Conservation (phyloP, 257 asterid species). For the Ligustrum vulgare region DNA sequence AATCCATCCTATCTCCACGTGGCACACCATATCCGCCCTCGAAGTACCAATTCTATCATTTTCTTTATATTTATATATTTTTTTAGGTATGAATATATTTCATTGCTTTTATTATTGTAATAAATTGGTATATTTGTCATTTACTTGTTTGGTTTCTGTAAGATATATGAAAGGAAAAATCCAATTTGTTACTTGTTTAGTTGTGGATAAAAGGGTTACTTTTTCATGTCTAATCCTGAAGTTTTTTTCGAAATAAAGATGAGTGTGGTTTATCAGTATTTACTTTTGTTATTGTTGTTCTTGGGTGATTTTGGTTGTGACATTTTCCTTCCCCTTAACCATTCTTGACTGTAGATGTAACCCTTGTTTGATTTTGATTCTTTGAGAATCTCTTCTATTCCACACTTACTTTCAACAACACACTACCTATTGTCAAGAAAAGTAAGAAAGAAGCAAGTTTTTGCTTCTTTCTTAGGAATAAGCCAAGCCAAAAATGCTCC, state of each 20-base stretch:
- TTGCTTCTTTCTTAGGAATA: too few relatives aligned
- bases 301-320: background rate
- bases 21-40: conserved; percentile 65
- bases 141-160: background rate
- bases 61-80: background rate
- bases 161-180: background rate
- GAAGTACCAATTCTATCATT: conserved; percentile 41
- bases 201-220: too few relatives aligned
- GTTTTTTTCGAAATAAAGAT: background rate
- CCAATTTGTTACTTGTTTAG: background rate
- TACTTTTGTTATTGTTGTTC: background rate
- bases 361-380: too few relatives aligned
- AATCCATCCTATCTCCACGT: conserved; percentile 65
- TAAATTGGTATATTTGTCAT: background rate
- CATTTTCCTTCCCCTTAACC: background rate
- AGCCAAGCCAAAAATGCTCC: too few relatives aligned
- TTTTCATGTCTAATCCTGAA: background rate
- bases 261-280: background rate
- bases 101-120: too few relatives aligned
- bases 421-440: too few relatives aligned
- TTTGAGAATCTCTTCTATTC: too few relatives aligned
- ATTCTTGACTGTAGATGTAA: background rate
- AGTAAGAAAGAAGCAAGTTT: too few relatives aligned
- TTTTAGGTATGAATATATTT: too few relatives aligned
- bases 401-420: too few relatives aligned